These are phyloP conservation scores for Hymenoscyphus albidus DNA, from an alignment of 2,329 filamentous ascomycete genomes.

Conservation along the genomic window DNA sequence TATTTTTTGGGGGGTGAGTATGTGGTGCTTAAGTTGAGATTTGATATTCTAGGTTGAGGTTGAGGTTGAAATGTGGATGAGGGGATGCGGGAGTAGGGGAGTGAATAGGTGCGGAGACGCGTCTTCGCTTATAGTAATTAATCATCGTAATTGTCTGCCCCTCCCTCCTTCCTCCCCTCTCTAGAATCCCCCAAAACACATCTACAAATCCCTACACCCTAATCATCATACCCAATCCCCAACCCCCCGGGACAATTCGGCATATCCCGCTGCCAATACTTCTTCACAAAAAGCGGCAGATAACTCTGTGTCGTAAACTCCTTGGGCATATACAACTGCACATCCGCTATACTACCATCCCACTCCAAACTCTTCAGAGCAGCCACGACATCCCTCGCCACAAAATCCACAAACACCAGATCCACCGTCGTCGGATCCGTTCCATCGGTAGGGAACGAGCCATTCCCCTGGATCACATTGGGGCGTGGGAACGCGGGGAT, in stretches of 20 bases:
- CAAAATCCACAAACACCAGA: not conserved
- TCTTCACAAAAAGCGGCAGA: slow-evolving; percentile 34
- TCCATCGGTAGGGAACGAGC: slow-evolving; percentile 53
- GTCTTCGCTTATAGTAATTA: no score
- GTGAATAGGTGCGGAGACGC: no score
- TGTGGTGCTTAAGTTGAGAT: no score
- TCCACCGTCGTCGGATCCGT: slow-evolving; percentile 42
- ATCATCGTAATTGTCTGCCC: no score
- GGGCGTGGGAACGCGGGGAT: slow-evolving; percentile 73
- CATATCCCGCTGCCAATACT: slow-evolving; percentile 26
- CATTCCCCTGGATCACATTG: slow-evolving; percentile 72
- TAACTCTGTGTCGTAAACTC: slow-evolving; percentile 33
- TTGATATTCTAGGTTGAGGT: no score
- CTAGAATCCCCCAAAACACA: no score
- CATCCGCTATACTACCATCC: slow-evolving; percentile 16
- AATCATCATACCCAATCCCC: slow-evolving; percentile 19
- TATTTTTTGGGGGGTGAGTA: no score
- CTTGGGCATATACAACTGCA: slow-evolving; percentile 31
- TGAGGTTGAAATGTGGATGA: no score
- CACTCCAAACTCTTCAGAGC: not conserved
- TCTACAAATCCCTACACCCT: no score
- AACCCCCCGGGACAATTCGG: slow-evolving; percentile 27
- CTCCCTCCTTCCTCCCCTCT: no score
- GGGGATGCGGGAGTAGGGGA: no score
- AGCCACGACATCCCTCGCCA: not conserved